Evolutionary conservation across 2,329 filamentous ascomycete species (phyloP).

Genomic region (Phoma sp.): DNA sequence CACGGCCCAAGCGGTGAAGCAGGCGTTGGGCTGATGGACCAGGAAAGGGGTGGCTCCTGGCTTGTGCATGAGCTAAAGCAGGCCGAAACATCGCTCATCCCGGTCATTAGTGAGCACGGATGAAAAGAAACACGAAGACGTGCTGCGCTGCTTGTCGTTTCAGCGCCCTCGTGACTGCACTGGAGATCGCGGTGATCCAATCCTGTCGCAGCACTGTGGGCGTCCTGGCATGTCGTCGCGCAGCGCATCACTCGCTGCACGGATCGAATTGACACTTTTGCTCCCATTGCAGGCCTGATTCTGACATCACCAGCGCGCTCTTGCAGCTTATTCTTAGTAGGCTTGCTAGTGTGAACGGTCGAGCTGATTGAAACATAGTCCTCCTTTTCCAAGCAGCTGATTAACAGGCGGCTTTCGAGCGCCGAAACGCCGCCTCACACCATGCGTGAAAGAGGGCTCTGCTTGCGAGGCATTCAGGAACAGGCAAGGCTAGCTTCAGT

Average conservation of each 20-base stretch:
- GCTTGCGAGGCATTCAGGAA: conserved; percentile 42
- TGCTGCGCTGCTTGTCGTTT: conserved; percentile 44
- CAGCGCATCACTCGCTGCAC: conserved; percentile 28
- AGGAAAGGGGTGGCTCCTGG: conserved; percentile 49
- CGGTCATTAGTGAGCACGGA: conserved; percentile 41
- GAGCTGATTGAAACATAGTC: conserved; percentile 38
- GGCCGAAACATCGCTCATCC: conserved; percentile 48
- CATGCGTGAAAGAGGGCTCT: conserved; percentile 26
- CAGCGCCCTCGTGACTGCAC: conserved; percentile 49
- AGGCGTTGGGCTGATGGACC: conserved; percentile 47
- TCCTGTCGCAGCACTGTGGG: conserved; percentile 36
- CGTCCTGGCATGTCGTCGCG: conserved; percentile 26
- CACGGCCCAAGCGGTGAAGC: conserved; percentile 50
- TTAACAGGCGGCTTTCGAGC: conserved; percentile 14
- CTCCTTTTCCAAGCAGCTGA: conserved; percentile 35
- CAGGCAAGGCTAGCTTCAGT: conserved; percentile 31
- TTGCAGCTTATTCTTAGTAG: conserved; percentile 34
- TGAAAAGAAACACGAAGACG: conserved; percentile 46
- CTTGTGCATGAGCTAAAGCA: conserved; percentile 46
- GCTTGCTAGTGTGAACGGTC: conserved; percentile 39
- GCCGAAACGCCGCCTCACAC: conserved; percentile 28
- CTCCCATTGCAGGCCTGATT: conserved; percentile 25
- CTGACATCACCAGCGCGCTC: conserved; percentile 42
- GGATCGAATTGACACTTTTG: conserved; percentile 25
- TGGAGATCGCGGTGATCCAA: conserved; percentile 46